Evolutionary conservation across 2,329 filamentous ascomycete species (phyloP), one percentile per base, ranked within the genome.

Genomic region (Cytospora paraplurivora): DNA sequence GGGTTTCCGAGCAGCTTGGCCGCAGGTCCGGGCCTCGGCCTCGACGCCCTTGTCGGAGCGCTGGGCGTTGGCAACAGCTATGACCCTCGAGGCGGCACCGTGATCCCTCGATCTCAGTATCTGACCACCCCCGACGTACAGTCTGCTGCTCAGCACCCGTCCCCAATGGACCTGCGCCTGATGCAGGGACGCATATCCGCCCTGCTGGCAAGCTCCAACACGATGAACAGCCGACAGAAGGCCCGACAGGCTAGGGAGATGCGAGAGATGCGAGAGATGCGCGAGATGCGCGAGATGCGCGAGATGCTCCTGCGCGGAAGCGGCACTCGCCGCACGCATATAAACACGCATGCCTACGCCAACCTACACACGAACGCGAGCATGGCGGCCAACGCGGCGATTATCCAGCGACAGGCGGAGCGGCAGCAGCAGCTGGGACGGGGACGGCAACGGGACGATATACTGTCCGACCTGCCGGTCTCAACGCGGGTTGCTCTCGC

Each of bases 331-430:
- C 38, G n/a, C 57, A 27, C 44, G 13, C 44, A 47, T 3, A 17
- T 2, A 37, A 37, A 50, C 27, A 15, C 17, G 19, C 59, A 49
- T 6, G 21, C 27, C 44, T 32, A 54, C 5, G 35, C 47, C 12
- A 41, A 54, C 51, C 19, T 62, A 17, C 38, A 51, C 53, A 63
- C 61, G n/a, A 57, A 60, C 38, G 52, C 56, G 47, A 63, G 60
- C 37, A 32, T 63, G 27, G 63, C 60, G 10, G 59, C 60, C 35
- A 59, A 56, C 12, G 56, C 47, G 47, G 56, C 56, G 21, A 51
- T 15, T 17, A 41, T 55, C 56, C 47, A 27, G 37, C 57, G 53
- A 6, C 60, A 61, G 21, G 56, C 56, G 7, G 32, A 52, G 33
- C 44, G 37, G 17, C 59, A 59, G 59, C 53, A 37, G 50, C 52